Conservation (phyloP, 2,329 filamentous ascomycete genomes). For the Pseudogymnoascus sp. region DNA sequence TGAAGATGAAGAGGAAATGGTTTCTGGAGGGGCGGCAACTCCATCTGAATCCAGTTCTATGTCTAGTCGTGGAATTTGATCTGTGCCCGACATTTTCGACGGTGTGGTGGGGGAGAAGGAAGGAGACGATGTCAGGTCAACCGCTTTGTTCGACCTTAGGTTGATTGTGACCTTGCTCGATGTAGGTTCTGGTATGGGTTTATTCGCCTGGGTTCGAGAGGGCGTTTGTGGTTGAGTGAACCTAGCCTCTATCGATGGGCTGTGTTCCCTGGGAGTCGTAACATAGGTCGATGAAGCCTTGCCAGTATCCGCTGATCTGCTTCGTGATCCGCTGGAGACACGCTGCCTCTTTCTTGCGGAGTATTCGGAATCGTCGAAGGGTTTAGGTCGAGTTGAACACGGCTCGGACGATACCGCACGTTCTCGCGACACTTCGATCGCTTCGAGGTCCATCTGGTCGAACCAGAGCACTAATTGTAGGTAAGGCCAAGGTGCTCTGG, state of each 20-base stretch:
- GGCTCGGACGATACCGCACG: slow-evolving; percentile 56
- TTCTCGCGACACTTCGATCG: slow-evolving; percentile 39
- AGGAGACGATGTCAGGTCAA: slow-evolving; percentile 37
- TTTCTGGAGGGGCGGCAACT: slow-evolving; percentile 24
- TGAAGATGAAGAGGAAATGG: slow-evolving; percentile 27
- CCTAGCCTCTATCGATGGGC: slow-evolving; percentile 25
- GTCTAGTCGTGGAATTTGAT: slow-evolving; percentile 18
- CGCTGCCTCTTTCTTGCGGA: slow-evolving; percentile 52
- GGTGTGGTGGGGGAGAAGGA: slow-evolving; percentile 36
- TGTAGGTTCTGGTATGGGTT: slow-evolving; percentile 35
- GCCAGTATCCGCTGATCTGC: slow-evolving; percentile 41
- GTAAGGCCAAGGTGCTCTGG: slow-evolving; percentile 15
- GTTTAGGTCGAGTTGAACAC: slow-evolving; percentile 55
- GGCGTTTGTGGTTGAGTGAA: slow-evolving; percentile 25
- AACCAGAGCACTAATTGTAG: slow-evolving; percentile 47
- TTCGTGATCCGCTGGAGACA: slow-evolving; percentile 51
- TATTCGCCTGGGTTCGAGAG: slow-evolving; percentile 25
- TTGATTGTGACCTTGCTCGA: slow-evolving; percentile 56
- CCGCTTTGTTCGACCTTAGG: slow-evolving; percentile 41
- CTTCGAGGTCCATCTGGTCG: slow-evolving; percentile 35
- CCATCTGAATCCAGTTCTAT: slow-evolving; percentile 26
- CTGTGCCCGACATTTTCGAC: slow-evolving; percentile 22
- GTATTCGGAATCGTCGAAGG: slow-evolving; percentile 48
- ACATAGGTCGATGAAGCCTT: slow-evolving; percentile 10
- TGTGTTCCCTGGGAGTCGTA: slow-evolving; percentile 26